These are phyloP conservation scores for Cladosporium phlei DNA, from an alignment of 2,329 filamentous ascomycete genomes.

Conservation along the genomic window DNA sequence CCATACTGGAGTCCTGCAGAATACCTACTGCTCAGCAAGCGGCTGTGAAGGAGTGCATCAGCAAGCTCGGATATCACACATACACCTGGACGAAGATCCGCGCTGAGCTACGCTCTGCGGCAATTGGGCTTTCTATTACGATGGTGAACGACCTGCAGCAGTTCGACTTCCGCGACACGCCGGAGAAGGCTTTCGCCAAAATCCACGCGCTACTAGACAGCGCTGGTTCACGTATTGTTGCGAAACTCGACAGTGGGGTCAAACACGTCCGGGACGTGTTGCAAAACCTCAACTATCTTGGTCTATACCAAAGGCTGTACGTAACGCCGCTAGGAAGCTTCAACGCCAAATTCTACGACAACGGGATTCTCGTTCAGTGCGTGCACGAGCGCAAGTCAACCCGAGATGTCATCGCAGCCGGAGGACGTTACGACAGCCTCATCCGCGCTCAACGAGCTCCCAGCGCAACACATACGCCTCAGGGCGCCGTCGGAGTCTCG, in stretches of 20 bases:
- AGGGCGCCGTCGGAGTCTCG: conserved; percentile 78
- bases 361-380: conserved; percentile 85
- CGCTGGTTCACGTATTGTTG: conserved; percentile 29
- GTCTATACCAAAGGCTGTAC: conserved; percentile 72
- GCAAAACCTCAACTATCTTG: conserved; percentile 69
- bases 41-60: conserved; percentile 75
- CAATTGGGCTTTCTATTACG: conserved; percentile 78
- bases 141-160: conserved; percentile 83
- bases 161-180: conserved; percentile 81
- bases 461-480: conserved; percentile 50
- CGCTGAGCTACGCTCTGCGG: conserved; percentile 72
- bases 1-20: conserved; percentile 86
- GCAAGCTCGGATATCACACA: conserved; percentile 77
- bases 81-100: conserved; percentile 80
- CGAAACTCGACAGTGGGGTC: conserved; percentile 37
- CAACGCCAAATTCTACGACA: conserved; percentile 85
- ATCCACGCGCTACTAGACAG: conserved; percentile 51
- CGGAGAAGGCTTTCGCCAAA: conserved; percentile 68
- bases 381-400: conserved; percentile 77
- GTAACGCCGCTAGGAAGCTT: conserved; percentile 80
- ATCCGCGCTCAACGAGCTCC: conserved; percentile 73
- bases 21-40: conserved; percentile 65
- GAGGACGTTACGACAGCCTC: conserved; percentile 85
- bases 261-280: conserved; percentile 74
- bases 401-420: conserved; percentile 81